Evolutionary conservation across 108 stramenopile genomes (phyloP).

Genomic region (Skeletonema tropicum): DNA sequence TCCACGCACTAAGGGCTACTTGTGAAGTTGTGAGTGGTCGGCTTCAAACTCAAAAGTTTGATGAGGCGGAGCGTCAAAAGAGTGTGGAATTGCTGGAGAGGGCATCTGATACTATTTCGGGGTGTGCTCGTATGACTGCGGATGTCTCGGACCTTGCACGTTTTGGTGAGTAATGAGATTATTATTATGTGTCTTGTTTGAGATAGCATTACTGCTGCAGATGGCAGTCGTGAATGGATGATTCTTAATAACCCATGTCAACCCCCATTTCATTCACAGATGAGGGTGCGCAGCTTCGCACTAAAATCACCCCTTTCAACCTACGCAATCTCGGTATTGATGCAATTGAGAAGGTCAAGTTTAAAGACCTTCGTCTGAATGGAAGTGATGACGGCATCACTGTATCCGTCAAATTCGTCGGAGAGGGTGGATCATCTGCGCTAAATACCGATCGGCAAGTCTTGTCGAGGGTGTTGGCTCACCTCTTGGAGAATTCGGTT

Average conservation of each 20-base stretch:
- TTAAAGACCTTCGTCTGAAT: slow-evolving; percentile 14
- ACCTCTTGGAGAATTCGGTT: slow-evolving; percentile 34
- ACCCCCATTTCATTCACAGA: background rate
- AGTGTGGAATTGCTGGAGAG: slow-evolving; percentile 21
- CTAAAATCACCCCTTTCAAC: slow-evolving; percentile 8
- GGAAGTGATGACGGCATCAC: slow-evolving; percentile 24
- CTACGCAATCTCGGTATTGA: slow-evolving; percentile 29
- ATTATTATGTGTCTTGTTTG: background rate
- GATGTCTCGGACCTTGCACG: slow-evolving; percentile 40
- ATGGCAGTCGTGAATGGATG: background rate
- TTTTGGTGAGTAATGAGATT: slow-evolving; percentile 5
- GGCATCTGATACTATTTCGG: slow-evolving; percentile 26
- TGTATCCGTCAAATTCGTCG: slow-evolving; percentile 22
- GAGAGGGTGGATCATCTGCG: slow-evolving; percentile 21
- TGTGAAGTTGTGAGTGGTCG: slow-evolving; percentile 33
- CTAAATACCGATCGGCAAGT: slow-evolving; percentile 18
- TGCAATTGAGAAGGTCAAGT: slow-evolving; percentile 31
- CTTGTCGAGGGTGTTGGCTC: slow-evolving; percentile 20
- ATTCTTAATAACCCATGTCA: background rate
- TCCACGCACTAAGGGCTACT: slow-evolving; percentile 31
- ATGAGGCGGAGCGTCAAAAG: slow-evolving; percentile 6
- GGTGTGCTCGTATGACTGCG: slow-evolving; percentile 29
- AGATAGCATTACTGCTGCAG: too few relatives aligned
- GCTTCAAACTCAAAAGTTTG: slow-evolving; percentile 12
- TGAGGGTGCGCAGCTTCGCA: slow-evolving; percentile 27